Evolutionary conservation across 495 filamentous ascomycete genomes (phyloP).

Genomic region (Podospora didyma): DNA sequence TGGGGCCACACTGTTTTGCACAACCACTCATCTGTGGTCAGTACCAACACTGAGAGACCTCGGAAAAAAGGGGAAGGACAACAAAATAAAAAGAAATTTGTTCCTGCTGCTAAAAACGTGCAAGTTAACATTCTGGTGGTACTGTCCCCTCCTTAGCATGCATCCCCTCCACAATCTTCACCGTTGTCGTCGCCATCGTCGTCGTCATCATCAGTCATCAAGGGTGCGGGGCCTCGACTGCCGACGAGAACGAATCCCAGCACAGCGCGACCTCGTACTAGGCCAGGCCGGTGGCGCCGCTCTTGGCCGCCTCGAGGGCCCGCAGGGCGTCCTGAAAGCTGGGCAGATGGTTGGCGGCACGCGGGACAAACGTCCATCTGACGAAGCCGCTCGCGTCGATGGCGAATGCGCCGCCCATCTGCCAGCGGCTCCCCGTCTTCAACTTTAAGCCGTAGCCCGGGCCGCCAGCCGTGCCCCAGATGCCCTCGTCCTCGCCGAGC

Average conservation of each 20-base stretch:
- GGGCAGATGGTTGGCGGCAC: constrained; percentile 45
- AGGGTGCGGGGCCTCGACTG: background rate
- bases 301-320: constrained; percentile 13
- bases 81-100: too few species aligned
- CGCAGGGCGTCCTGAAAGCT: constrained; percentile 46
- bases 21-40: background rate
- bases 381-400: constrained; percentile 48
- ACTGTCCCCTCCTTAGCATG: too few species aligned
- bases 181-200: too few species aligned
- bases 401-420: constrained; percentile 54
- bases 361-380: constrained; percentile 39
- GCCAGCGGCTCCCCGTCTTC: constrained; percentile 55
- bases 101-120: background rate
- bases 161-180: too few species aligned
- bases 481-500: constrained; percentile 48
- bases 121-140: background rate
- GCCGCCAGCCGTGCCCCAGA: constrained; percentile 42
- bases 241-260: constrained; percentile 2
- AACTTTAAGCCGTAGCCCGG: background rate
- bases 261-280: constrained; percentile 15
- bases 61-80: too few species aligned
- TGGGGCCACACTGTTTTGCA: background rate
- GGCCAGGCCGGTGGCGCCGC: background rate
- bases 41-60: too few species aligned
- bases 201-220: background rate